A percentile compares a stretch with the other conserved stretches of the same genome.
Conservation (phyloP, 2,329 filamentous ascomycete genomes). For the Paracoccidioides brasiliensis region DNA sequence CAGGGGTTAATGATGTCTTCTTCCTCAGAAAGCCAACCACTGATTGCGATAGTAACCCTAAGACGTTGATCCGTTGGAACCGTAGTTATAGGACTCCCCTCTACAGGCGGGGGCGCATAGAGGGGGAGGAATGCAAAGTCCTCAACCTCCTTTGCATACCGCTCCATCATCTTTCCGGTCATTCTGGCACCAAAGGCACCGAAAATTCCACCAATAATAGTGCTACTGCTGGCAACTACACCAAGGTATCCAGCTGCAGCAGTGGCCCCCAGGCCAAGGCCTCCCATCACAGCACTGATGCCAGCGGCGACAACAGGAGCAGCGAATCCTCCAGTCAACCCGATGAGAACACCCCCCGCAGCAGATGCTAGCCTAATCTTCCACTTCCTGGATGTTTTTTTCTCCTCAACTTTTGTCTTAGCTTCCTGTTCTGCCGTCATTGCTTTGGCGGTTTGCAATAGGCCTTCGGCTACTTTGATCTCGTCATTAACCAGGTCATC, state of each 20-base stretch:
- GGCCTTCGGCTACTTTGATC: conserved; percentile 56
- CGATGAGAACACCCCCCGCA: conserved; percentile 77
- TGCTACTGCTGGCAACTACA: conserved; percentile 61
- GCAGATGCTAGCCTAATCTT: conserved; percentile 81
- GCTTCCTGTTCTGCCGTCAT: conserved; percentile 68
- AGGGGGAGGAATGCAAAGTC: conserved; percentile 80
- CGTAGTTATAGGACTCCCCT: conserved; percentile 26
- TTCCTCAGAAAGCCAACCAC: conserved; percentile 64
- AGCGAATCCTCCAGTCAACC: conserved; percentile 65
- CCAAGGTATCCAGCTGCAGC: conserved; percentile 69
- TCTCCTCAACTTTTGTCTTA: conserved; percentile 56
- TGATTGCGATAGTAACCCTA: conserved; percentile 69
- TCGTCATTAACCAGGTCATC: conserved; percentile 58
- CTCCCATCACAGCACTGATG: conserved; percentile 65
- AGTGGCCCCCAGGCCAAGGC: conserved; percentile 58
- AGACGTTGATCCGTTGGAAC: conserved; percentile 49
- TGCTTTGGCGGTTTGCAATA: conserved; percentile 62
- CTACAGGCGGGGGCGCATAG: conserved; percentile 22
- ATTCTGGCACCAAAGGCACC: conserved; percentile 82
- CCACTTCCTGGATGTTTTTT: conserved; percentile 52
- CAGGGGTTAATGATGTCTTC: conserved; percentile 66
- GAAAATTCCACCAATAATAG: conserved; percentile 73
- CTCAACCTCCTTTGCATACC: conserved; percentile 72
- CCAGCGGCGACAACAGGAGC: conserved; percentile 65
- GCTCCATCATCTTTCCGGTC: conserved; percentile 73